Conservation (phyloP, 1,284 basidiomycete genomes). For the Erythrobasidium hasegawianum region DNA sequence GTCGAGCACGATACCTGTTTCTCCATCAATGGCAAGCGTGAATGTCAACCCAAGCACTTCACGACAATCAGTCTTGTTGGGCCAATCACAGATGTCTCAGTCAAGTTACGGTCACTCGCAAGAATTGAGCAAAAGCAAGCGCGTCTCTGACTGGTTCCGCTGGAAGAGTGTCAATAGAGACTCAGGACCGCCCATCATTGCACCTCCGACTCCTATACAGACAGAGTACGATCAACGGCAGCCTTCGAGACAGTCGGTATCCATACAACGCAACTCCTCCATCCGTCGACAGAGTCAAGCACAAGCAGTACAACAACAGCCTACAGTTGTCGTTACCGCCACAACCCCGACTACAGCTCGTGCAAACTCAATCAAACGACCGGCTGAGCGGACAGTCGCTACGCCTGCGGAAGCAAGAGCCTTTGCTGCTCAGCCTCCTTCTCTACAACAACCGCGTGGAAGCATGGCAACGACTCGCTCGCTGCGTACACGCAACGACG, state of each 20-base stretch:
- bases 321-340: constrained; percentile 22
- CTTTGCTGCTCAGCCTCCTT: constrained; percentile 4
- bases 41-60: constrained; percentile 11
- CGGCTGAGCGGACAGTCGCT: constrained; percentile 9
- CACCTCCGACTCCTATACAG: constrained; percentile 5
- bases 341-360: constrained; percentile 5
- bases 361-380: constrained; percentile 1
- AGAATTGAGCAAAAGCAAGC: constrained; percentile 54
- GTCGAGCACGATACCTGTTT: constrained; percentile 22
- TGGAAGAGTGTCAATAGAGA: constrained; percentile 50
- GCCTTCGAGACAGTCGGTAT: background rate
- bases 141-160: constrained; percentile 63
- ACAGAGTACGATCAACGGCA: constrained; percentile 3
- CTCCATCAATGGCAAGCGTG: constrained; percentile 19
- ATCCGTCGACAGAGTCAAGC: background rate
- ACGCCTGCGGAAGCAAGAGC: constrained; percentile 27
- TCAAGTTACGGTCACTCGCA: background rate
- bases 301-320: background rate
- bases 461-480: background rate
- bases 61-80: constrained; percentile 4
- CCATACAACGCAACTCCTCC: constrained; percentile 6
- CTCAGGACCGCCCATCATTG: constrained; percentile 12
- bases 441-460: constrained; percentile 3
- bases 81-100: constrained; percentile 2
- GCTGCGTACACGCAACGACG: constrained; percentile 6